Evolutionary conservation across 2,329 filamentous ascomycete species (phyloP).

Genomic region (Fusarium nodosum): DNA sequence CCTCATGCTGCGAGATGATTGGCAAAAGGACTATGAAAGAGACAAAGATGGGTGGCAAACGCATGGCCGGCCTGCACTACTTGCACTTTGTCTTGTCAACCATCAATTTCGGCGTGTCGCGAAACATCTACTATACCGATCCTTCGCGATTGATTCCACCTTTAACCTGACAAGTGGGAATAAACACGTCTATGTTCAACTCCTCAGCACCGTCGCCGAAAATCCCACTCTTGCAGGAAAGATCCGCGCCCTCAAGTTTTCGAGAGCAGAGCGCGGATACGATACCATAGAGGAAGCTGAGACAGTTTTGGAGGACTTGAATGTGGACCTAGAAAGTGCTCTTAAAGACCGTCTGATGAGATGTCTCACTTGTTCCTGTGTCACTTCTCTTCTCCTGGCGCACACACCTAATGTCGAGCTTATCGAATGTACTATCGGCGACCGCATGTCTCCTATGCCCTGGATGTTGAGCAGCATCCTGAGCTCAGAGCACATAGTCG

Average conservation of each 20-base stretch:
- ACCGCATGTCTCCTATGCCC: rapidly evolving
- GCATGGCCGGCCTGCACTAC: not conserved
- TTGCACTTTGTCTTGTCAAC: not conserved
- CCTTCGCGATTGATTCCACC: too few species aligned
- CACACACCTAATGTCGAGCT: conserved; percentile 7
- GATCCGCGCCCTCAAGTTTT: not conserved
- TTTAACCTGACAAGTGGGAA: too few species aligned
- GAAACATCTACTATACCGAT: not conserved
- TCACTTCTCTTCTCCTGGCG: not conserved
- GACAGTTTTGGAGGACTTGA: too few species aligned
- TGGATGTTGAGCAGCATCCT: conserved; percentile 10
- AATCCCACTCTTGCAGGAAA: not conserved
- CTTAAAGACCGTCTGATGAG: not conserved
- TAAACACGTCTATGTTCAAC: not conserved
- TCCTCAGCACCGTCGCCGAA: not conserved
- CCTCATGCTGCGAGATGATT: not conserved
- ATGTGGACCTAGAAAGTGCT: too few species aligned
- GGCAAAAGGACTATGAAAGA: not conserved
- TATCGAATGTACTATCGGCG: not conserved
- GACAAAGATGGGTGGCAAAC: not conserved
- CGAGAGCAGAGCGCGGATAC: too few species aligned
- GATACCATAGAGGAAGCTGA: too few species aligned
- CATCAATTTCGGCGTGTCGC: not conserved
- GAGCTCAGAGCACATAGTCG: not conserved
- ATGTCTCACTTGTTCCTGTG: not conserved